Evolutionary conservation across 768 basidiomycete species (phyloP), one percentile per base, ranked within the genome.

Genomic region (Sutorius australiensis): DNA sequence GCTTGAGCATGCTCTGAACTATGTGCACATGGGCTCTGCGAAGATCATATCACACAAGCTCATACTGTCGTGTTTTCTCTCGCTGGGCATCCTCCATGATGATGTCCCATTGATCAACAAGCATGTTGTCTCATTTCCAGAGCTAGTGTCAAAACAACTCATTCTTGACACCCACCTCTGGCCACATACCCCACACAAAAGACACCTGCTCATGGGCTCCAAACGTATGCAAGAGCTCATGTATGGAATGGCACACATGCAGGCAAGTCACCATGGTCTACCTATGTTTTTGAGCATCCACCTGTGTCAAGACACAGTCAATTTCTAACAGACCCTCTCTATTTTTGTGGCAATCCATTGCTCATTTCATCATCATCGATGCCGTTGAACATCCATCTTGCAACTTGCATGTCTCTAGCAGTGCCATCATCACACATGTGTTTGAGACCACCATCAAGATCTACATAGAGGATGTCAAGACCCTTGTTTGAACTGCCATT

Each of bases 1-100:
- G 36, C 17, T 51, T 2, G 56, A 57, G 14, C 16, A 34, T 1
- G 5, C 40, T 0, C 48, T 57, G 0, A 57, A 54, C 34, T 57
- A 50, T n/a, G 49, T 48, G 0, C 56, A 57, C 16, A 57, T 46
- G 0, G 53, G 56, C 0, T 46, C 52, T 0, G 53, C 9, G 0
- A 49, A 27, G 4, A 40, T 57, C 2, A 2, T 57, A 0, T 32
- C 24, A 0, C 17, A 6, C 6, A 50, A 49, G 1, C 24, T 57
- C 0, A 54, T 57, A 53, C 14, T 13, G 0, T 37, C 47, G 0
- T 14, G 9, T 0, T 49, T 32, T 3, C 39, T 57, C 0, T 44
- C 56, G 0, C 28, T 46, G 0, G 43, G 56, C 5, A 30, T 57
- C 1, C 3, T 57, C 0, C 38, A 54, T 1, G 48, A 57, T 0